Percentiles rank a stretch among this genome's conserved stretches.
Evolutionary conservation across 2,329 filamentous ascomycete species (phyloP).

Genomic region (Rhinocladiella mackenziei): DNA sequence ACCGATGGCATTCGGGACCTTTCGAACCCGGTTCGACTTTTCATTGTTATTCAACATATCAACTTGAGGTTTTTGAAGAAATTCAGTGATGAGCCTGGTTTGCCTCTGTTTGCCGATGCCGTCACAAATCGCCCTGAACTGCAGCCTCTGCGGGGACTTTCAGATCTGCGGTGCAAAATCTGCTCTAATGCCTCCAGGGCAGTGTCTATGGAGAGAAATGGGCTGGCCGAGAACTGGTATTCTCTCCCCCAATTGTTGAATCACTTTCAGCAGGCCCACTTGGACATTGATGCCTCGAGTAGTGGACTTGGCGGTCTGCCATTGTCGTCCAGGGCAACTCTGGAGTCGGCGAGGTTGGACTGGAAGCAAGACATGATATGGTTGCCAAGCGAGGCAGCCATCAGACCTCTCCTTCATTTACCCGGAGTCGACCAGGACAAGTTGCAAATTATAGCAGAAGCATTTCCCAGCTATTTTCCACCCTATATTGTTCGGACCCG

Average conservation of each 20-base stretch:
- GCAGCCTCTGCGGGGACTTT: slow-evolving; percentile 53
- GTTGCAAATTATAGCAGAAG: slow-evolving; percentile 49
- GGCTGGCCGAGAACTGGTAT: slow-evolving; percentile 1
- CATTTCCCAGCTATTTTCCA: slow-evolving; percentile 46
- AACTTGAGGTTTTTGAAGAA: slow-evolving; percentile 54
- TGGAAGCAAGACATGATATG: slow-evolving; percentile 62
- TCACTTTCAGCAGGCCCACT: slow-evolving; percentile 40
- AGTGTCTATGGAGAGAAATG: slow-evolving; percentile 6
- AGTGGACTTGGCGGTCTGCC: background rate
- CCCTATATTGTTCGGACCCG: slow-evolving; percentile 18
- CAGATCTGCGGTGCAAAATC: slow-evolving; percentile 53
- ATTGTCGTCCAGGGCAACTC: slow-evolving; percentile 16
- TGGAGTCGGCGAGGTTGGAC: slow-evolving; percentile 38
- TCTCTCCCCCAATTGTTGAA: slow-evolving; percentile 34
- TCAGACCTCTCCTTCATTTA: slow-evolving; percentile 45
- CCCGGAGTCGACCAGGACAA: slow-evolving; percentile 57
- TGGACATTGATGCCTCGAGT: slow-evolving; percentile 30
- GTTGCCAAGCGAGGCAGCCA: slow-evolving; percentile 50
- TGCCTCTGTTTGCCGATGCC: slow-evolving; percentile 59
- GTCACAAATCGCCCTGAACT: slow-evolving; percentile 56
- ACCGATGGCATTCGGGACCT: slow-evolving; percentile 59
- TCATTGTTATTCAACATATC: slow-evolving; percentile 61
- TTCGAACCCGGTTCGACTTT: slow-evolving; percentile 59
- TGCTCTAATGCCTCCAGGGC: slow-evolving; percentile 36
- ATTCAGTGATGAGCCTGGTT: slow-evolving; percentile 55